A percentile compares a stretch with the other conserved stretches of the same genome.
These are phyloP conservation scores for Trichocladium uniseriatum DNA, from an alignment of 495 filamentous ascomycete species.

Conservation along the genomic window DNA sequence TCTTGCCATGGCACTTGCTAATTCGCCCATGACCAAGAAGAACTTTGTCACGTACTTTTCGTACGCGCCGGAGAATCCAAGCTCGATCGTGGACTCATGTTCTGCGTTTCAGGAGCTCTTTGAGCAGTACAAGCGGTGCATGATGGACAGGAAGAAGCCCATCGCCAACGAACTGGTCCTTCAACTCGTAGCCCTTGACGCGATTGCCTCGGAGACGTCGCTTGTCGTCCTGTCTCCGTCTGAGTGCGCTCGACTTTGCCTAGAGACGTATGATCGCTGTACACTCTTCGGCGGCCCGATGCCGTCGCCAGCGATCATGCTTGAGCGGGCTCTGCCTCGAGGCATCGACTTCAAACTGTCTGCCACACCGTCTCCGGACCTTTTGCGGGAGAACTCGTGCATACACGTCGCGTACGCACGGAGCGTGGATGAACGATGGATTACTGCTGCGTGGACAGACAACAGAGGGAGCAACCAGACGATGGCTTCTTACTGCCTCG, in stretches of 20 bases:
- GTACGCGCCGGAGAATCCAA: conserved; percentile 58
- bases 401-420: conserved; percentile 82
- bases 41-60: conserved; percentile 84
- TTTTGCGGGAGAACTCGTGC: conserved; percentile 73
- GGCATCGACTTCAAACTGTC: conserved; percentile 71
- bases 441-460: conserved; percentile 89
- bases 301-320: conserved; percentile 62
- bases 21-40: conserved; percentile 26
- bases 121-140: conserved; percentile 52
- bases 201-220: conserved; percentile 55
- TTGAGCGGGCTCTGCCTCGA: conserved; percentile 63
- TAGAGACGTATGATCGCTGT: conserved; percentile 85
- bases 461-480: conserved; percentile 67
- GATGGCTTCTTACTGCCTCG: conserved; percentile 70
- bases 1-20: conserved; percentile 29
- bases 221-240: conserved; percentile 58
- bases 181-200: conserved; percentile 69
- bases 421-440: conserved; percentile 76
- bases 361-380: conserved; percentile 54
- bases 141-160: conserved; percentile 42
- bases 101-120: conserved; percentile 68
- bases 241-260: conserved; percentile 58
- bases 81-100: conserved; percentile 65
- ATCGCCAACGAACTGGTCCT: conserved; percentile 62
- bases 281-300: conserved; percentile 42